Percentiles rank a stretch among this genome's conserved stretches.
phyloP scores from a whole-genome alignment of 23 red algal genomes.

The Agarophyton chilense region DNA sequence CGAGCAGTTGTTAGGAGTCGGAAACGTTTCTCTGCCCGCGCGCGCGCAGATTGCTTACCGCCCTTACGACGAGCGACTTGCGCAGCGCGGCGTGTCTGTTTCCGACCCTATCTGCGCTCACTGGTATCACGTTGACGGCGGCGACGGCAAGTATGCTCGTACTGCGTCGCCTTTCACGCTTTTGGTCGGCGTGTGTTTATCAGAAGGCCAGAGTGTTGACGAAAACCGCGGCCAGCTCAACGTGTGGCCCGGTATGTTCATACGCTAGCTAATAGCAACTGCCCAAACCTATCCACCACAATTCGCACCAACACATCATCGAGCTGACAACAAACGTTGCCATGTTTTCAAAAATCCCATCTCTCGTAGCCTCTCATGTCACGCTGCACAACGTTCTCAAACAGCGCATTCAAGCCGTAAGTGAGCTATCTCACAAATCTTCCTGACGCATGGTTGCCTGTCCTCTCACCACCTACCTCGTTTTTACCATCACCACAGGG shows the following conservation, averaged over 20 bases:
- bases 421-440: no score
- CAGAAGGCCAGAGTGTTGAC: constrained; percentile 32
- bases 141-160: constrained; percentile 39
- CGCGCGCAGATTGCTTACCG: constrained; percentile 42
- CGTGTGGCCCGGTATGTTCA: constrained; percentile 59
- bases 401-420: constrained; percentile 15
- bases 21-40: neutral
- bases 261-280: no score
- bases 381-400: constrained; percentile 4
- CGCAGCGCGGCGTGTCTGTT: neutral
- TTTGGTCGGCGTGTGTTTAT: constrained; percentile 44
- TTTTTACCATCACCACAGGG: neutral
- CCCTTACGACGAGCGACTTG: constrained; percentile 12
- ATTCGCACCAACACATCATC: no score
- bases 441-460: no score
- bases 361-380: neutral
- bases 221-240: constrained; percentile 60
- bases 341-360: neutral
- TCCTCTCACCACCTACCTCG: no score
- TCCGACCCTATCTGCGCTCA: constrained; percentile 17
- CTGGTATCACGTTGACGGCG: constrained; percentile 45
- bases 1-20: constrained; percentile 30
- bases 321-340: constrained; percentile 4
- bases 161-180: constrained; percentile 36
- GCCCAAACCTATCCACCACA: no score